Evolutionary conservation across 805 yeast species (phyloP).

Genomic region (Wickerhamiella nectarea): DNA sequence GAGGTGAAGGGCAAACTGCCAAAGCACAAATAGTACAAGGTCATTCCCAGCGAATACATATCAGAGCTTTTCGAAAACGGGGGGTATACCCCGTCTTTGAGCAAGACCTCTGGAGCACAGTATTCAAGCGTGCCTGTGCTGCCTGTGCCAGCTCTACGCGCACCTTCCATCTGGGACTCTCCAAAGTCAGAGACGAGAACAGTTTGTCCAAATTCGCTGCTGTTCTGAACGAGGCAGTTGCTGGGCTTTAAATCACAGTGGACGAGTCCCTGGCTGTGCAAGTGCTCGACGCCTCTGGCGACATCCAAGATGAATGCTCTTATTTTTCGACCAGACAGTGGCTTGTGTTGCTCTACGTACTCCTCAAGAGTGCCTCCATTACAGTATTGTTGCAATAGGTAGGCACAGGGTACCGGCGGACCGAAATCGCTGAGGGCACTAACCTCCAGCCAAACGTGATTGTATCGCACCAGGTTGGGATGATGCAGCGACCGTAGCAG

Average conservation of each 20-base stretch:
- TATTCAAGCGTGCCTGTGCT: slow-evolving; percentile 80
- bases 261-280: slow-evolving; percentile 63
- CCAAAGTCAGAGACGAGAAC: slow-evolving; percentile 81
- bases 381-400: slow-evolving; percentile 74
- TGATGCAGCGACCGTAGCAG: slow-evolving; percentile 40
- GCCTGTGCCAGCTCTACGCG: slow-evolving; percentile 53
- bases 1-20: slow-evolving; percentile 49
- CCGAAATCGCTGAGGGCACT: slow-evolving; percentile 40
- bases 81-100: slow-evolving; percentile 28
- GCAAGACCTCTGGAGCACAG: slow-evolving; percentile 71
- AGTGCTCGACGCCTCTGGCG: slow-evolving; percentile 51
- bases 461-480: slow-evolving; percentile 62
- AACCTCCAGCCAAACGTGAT: slow-evolving; percentile 84
- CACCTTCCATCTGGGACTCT: slow-evolving; percentile 68
- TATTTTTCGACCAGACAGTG: slow-evolving; percentile 43
- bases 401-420: slow-evolving; percentile 57
- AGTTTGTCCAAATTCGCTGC: slow-evolving; percentile 53
- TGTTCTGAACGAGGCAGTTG: slow-evolving; percentile 46
- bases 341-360: slow-evolving; percentile 28
- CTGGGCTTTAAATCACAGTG: slow-evolving; percentile 87
- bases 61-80: slow-evolving; percentile 65
- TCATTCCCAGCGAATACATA: slow-evolving; percentile 71
- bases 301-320: slow-evolving; percentile 54
- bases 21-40: slow-evolving; percentile 60
- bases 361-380: slow-evolving; percentile 79